phyloP scores from a whole-genome alignment of 495 filamentous ascomycete species.

The Hyaloscypha bicolor region DNA sequence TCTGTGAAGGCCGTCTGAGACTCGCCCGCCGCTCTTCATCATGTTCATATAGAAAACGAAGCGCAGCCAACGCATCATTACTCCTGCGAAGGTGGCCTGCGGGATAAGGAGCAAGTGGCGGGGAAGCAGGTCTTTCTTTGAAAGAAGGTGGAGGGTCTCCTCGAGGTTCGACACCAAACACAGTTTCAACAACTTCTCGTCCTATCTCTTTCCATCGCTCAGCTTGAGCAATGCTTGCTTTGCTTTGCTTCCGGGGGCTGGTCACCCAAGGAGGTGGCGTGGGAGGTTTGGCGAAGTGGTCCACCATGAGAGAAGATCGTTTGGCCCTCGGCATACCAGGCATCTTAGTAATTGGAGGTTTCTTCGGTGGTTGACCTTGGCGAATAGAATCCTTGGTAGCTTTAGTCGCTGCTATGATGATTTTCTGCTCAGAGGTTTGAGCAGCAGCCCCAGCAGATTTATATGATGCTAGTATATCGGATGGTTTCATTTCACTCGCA shows the following conservation, averaged over 20 bases:
- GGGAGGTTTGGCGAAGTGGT: not conserved
- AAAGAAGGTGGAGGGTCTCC: not conserved
- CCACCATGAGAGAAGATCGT: not conserved
- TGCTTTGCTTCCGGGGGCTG: not conserved
- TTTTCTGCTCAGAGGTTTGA: not conserved
- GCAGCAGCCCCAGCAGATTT: not conserved
- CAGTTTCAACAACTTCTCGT: not conserved
- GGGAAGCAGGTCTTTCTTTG: not conserved
- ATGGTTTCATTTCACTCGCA: not conserved
- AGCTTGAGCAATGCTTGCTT: not conserved
- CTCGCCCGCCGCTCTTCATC: not conserved
- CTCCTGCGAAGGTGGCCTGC: not conserved
- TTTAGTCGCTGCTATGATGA: not conserved
- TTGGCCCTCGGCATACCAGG: not conserved
- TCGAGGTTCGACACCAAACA: not conserved
- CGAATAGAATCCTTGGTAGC: not conserved
- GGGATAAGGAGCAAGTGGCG: not conserved
- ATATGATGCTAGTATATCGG: not conserved
- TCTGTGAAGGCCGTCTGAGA: not conserved
- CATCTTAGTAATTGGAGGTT: not conserved
- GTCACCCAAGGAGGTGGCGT: conserved; percentile 12
- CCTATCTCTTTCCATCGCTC: not conserved
- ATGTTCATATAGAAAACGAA: not conserved
- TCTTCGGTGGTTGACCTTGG: not conserved
- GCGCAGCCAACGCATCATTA: not conserved